These are phyloP conservation scores for Udeniomyces megalosporus DNA, from an alignment of 768 basidiomycete genomes.

Conservation along the genomic window DNA sequence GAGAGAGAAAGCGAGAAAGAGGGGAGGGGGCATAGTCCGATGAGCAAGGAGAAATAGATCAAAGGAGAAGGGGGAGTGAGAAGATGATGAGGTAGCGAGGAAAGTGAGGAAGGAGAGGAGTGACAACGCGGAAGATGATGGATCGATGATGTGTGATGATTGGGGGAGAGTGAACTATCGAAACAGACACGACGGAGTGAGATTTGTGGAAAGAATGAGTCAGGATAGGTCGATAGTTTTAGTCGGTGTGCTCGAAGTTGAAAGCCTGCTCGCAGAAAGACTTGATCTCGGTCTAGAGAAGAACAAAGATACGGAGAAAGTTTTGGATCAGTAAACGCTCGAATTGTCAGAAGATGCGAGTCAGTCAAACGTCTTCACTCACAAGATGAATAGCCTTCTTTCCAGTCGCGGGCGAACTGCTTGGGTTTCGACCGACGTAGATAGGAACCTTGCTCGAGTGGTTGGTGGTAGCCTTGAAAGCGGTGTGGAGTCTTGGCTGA, in stretches of 20 bases:
- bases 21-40: no score
- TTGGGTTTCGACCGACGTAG: constrained; percentile 85
- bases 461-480: constrained; percentile 73
- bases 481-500: constrained; percentile 36
- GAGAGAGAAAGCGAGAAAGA: background rate
- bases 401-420: constrained; percentile 79
- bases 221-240: no score
- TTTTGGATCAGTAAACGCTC: background rate
- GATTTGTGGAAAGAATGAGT: no score
- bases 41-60: background rate
- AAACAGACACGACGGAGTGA: no score
- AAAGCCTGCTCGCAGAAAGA: constrained; percentile 40
- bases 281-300: constrained; percentile 85
- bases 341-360: background rate
- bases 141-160: no score
- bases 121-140: background rate
- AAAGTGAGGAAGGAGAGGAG: background rate
- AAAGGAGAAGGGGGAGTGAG: background rate
- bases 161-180: no score
- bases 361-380: background rate
- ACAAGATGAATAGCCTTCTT: constrained; percentile 43
- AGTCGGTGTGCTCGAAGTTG: background rate
- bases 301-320: constrained; percentile 23
- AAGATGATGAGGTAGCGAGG: background rate
- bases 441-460: constrained; percentile 79